Conservation (phyloP, 2,329 filamentous ascomycete genomes). For the Colletotrichum tofieldiae region DNA sequence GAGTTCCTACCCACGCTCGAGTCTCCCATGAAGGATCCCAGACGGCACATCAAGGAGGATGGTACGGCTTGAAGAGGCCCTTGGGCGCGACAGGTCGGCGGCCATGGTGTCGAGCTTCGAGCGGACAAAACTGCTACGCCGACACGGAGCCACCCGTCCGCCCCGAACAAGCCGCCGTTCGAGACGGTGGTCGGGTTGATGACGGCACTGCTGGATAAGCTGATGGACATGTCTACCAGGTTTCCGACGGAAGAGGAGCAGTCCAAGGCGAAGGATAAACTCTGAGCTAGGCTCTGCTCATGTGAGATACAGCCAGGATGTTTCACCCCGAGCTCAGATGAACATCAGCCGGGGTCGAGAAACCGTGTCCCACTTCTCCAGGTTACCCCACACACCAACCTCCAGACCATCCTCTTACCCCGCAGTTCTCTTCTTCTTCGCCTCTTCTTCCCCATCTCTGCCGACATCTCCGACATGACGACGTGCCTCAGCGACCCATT, state of each 20-base stretch:
- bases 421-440: conserved; percentile 8
- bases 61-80: conserved; percentile 60
- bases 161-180: conserved; percentile 68
- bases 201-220: conserved; percentile 69
- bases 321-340: not conserved
- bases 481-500: not conserved
- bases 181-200: conserved; percentile 70
- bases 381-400: conserved; percentile 25
- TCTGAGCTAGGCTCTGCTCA: not conserved
- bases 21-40: conserved; percentile 59
- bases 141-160: conserved; percentile 65
- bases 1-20: conserved; percentile 62
- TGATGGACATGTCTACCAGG: conserved; percentile 69
- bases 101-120: conserved; percentile 60
- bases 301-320: not conserved
- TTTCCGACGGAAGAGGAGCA: conserved; percentile 57
- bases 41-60: conserved; percentile 67
- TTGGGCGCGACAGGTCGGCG: conserved; percentile 53
- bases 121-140: conserved; percentile 68
- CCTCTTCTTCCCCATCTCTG: not conserved
- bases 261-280: not conserved
- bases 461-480: not conserved
- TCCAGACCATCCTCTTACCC: conserved; percentile 3
- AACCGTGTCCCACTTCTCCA: conserved; percentile 16
- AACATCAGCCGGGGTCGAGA: not conserved